Evolutionary conservation across 1,284 basidiomycete species (phyloP).

Genomic region (Inonotus obliquus): DNA sequence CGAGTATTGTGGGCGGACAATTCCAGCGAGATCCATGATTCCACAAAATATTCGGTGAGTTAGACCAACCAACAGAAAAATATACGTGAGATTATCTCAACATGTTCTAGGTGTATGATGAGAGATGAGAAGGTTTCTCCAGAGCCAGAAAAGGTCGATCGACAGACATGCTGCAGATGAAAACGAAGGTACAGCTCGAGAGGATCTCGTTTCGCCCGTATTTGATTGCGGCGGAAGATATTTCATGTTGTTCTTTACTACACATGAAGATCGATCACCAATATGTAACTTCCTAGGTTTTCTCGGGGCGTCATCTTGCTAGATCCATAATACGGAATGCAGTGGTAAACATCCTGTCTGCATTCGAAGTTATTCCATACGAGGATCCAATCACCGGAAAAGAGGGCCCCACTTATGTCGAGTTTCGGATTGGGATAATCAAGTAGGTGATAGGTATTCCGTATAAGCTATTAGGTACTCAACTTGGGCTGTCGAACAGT

Average conservation of each 20-base stretch:
- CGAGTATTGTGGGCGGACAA: constrained; percentile 14
- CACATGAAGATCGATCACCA: neutral
- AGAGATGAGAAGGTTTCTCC: constrained; percentile 8
- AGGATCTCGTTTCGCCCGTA: neutral
- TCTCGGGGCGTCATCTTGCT: constrained; percentile 15
- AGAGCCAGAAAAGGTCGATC: constrained; percentile 6
- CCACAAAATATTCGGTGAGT: constrained; percentile 17
- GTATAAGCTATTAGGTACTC: no score
- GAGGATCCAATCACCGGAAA: constrained; percentile 4
- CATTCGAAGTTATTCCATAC: constrained; percentile 13
- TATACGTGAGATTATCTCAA: neutral
- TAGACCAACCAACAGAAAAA: neutral
- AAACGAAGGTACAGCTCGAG: constrained; percentile 8
- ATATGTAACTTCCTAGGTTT: constrained; percentile 13
- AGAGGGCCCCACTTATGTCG: neutral
- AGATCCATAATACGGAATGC: constrained; percentile 9
- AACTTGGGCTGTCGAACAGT: neutral
- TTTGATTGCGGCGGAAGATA: neutral
- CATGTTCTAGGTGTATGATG: constrained; percentile 13
- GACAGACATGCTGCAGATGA: neutral
- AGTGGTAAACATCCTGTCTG: constrained; percentile 8
- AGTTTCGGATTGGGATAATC: neutral
- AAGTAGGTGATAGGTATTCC: neutral
- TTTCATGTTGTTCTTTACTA: neutral
- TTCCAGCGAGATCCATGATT: constrained; percentile 12